phyloP scores from a whole-genome alignment of 2,329 filamentous ascomycete genomes.

The Anthostomella pinea region DNA sequence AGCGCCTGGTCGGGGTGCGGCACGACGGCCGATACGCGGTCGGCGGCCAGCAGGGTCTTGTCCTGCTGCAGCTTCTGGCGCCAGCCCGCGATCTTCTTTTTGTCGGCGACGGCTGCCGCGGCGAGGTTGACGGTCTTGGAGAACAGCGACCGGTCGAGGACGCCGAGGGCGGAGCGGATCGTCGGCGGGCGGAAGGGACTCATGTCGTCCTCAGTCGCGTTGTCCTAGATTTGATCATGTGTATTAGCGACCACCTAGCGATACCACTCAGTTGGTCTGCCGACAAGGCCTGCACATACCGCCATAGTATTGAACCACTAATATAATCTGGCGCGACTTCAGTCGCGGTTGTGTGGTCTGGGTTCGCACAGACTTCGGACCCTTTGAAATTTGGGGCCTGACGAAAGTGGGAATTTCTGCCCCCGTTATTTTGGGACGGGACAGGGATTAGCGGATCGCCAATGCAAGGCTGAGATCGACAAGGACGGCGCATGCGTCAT shows the following conservation, averaged over 20 bases:
- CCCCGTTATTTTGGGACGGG: background rate
- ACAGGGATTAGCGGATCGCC: conserved; percentile 15
- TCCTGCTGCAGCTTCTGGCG: conserved; percentile 64
- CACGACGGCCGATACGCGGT: conserved; percentile 61
- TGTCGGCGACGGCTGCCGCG: conserved; percentile 74
- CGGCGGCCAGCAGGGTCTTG: conserved; percentile 62
- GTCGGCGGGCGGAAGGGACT: conserved; percentile 72
- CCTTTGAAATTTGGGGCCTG: conserved; percentile 2
- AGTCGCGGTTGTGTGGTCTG: background rate
- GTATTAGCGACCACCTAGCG: background rate
- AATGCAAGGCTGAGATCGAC: conserved; percentile 21
- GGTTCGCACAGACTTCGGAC: conserved; percentile 1
- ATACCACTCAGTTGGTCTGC: background rate
- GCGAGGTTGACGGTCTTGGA: conserved; percentile 70
- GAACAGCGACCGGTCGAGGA: conserved; percentile 83
- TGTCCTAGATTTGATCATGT: conserved; percentile 13
- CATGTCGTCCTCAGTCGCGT: conserved; percentile 41
- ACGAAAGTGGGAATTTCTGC: conserved; percentile 8
- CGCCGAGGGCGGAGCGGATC: conserved; percentile 41
- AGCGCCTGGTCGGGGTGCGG: conserved; percentile 57
- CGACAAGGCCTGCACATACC: conserved; percentile 12
- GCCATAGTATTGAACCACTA: conserved; percentile 18
- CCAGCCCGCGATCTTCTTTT: conserved; percentile 70
- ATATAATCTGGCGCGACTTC: too few relatives aligned
- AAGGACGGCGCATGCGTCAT: conserved; percentile 21